phyloP scores from a whole-genome alignment of 176 grass and related monocot species.

The Bolboschoenus planiculmis region DNA sequence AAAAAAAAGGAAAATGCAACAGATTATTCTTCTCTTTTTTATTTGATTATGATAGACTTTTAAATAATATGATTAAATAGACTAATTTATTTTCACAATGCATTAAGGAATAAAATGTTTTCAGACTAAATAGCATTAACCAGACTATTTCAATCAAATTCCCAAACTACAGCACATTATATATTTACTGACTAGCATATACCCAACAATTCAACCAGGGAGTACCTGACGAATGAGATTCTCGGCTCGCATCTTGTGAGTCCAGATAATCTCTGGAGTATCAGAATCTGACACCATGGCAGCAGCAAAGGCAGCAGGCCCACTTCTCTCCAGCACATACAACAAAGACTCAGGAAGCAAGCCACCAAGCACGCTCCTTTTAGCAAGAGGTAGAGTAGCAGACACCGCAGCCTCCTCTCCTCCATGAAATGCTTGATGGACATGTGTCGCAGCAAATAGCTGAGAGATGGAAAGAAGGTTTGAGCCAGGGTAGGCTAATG shows the following conservation, averaged over 20 bases:
- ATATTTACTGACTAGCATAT: not conserved
- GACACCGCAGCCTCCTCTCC: slow-evolving; percentile 98
- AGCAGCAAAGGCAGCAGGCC: slow-evolving; percentile 67
- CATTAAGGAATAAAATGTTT: not conserved
- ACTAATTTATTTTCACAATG: not conserved
- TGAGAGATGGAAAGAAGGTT: slow-evolving; percentile 92
- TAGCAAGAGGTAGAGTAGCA: slow-evolving; percentile 86
- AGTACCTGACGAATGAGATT: slow-evolving; percentile 88
- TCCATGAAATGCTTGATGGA: slow-evolving; percentile 97
- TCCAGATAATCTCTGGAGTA: slow-evolving; percentile 99
- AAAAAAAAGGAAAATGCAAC: not conserved
- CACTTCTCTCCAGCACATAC: slow-evolving; percentile 93
- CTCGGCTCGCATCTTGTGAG: slow-evolving; percentile 98
- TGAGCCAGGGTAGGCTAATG: slow-evolving; percentile 81
- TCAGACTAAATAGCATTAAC: slow-evolving; percentile 12
- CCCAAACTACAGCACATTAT: not conserved
- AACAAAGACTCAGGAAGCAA: slow-evolving; percentile 90
- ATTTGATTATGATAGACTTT: slow-evolving; percentile 1
- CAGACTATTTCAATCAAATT: not conserved
- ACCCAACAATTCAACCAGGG: slow-evolving; percentile 5
- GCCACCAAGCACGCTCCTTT: slow-evolving; percentile 86
- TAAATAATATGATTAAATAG: not conserved
- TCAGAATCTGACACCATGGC: slow-evolving; percentile 99
- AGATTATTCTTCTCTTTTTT: not conserved
- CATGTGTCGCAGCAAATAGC: slow-evolving; percentile 80